Evolutionary conservation across 2,329 filamentous ascomycete genomes (phyloP).

Genomic region (Pseudocercospora eumusae): DNA sequence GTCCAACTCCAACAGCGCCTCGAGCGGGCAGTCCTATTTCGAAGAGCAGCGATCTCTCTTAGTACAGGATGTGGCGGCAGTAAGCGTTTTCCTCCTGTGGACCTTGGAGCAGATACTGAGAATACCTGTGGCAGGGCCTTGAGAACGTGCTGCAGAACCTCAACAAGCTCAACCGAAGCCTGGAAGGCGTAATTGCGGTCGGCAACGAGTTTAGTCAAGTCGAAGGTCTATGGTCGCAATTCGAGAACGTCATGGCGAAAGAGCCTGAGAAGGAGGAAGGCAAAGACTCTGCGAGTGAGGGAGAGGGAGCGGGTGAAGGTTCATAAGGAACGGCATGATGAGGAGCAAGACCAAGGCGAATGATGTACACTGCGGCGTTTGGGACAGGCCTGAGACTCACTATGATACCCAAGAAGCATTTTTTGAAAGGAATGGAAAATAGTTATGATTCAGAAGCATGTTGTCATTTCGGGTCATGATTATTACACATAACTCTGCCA

Average conservation of each 20-base stretch:
- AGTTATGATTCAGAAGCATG: conserved; percentile 4
- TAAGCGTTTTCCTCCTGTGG: conserved; percentile 38
- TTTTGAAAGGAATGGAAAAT: no score
- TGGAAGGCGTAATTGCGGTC: conserved; percentile 89
- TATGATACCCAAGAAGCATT: conserved; percentile 1
- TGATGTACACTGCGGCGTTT: not conserved
- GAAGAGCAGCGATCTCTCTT: conserved; percentile 73
- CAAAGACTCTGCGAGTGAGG: conserved; percentile 32
- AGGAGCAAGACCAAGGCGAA: no score
- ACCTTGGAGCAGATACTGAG: not conserved
- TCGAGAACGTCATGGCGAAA: conserved; percentile 92
- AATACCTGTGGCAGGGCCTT: conserved; percentile 54
- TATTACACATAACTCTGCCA: conserved; percentile 11
- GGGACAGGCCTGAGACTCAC: not conserved
- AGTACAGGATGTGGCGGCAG: conserved; percentile 71
- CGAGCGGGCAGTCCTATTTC: conserved; percentile 60
- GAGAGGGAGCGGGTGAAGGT: conserved; percentile 26
- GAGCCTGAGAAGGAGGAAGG: conserved; percentile 50
- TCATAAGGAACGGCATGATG: not conserved
- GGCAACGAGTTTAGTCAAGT: conserved; percentile 98
- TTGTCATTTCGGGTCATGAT: conserved; percentile 16
- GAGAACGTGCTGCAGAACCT: conserved; percentile 94
- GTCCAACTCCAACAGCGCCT: conserved; percentile 3
- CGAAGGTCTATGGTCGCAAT: conserved; percentile 94
- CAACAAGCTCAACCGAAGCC: conserved; percentile 87